phyloP scores from a whole-genome alignment of 148 eudicot genomes.

The Rheum nobile region DNA sequence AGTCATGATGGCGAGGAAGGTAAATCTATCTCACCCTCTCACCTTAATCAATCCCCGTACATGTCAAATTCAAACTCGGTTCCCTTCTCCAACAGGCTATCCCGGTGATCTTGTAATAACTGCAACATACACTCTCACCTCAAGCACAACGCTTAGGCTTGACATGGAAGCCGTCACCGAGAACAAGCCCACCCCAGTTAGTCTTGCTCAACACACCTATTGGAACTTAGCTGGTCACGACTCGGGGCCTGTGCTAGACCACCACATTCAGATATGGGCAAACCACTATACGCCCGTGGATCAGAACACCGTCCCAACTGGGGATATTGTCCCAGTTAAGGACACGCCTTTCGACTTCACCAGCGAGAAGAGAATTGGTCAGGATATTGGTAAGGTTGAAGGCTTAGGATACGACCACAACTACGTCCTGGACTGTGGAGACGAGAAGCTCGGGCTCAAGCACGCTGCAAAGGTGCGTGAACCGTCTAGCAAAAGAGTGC shows the following conservation, averaged over 20 bases:
- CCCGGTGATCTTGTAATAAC: constrained; percentile 76
- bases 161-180: constrained; percentile 96
- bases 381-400: constrained; percentile 43
- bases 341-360: constrained; percentile 85
- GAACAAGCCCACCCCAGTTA: constrained; percentile 81
- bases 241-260: constrained; percentile 67
- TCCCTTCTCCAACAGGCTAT: constrained; percentile 39
- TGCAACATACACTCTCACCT: constrained; percentile 78
- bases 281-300: constrained; percentile 75
- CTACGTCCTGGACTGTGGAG: constrained; percentile 77
- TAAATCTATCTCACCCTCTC: constrained; percentile 17
- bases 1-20: constrained; percentile 96
- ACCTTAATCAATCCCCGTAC: background rate
- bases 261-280: constrained; percentile 60
- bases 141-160: constrained; percentile 67
- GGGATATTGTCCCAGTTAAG: constrained; percentile 69
- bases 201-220: constrained; percentile 88
- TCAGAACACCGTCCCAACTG: constrained; percentile 60
- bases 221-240: constrained; percentile 88
- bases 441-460: constrained; percentile 62
- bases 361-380: constrained; percentile 62
- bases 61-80: background rate
- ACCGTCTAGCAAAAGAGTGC: constrained; percentile 60
- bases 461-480: constrained; percentile 71
- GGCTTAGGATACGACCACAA: constrained; percentile 96